Conservation (phyloP, 768 basidiomycete genomes). For the Amanita pseudoporphyria region DNA sequence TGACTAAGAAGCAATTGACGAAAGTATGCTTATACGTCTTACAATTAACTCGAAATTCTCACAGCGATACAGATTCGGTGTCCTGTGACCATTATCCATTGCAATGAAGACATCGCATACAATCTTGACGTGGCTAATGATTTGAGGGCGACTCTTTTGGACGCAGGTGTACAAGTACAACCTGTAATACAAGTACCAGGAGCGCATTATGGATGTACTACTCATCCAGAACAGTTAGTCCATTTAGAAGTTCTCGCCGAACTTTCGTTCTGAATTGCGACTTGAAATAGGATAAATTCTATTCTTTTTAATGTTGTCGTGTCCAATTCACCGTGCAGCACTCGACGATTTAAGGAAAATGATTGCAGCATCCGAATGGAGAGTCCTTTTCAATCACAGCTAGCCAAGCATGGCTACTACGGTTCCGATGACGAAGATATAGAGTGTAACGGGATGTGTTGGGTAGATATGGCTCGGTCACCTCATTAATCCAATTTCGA, state of each 20-base stretch:
- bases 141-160: slow-evolving; percentile 12
- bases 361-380: neutral
- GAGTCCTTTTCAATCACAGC: neutral
- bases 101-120: slow-evolving; percentile 22
- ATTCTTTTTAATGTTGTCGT: neutral
- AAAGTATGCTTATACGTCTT: slow-evolving; percentile 12
- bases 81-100: slow-evolving; percentile 22
- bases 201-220: slow-evolving; percentile 20
- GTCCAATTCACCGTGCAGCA: neutral
- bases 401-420: neutral
- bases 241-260: neutral
- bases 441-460: neutral
- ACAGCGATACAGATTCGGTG: slow-evolving; percentile 14
- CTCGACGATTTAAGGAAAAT: neutral
- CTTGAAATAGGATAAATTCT: neutral
- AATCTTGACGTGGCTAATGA: slow-evolving; percentile 14
- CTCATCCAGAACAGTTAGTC: slow-evolving; percentile 17
- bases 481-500: too few relatives aligned
- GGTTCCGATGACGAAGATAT: neutral
- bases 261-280: neutral
- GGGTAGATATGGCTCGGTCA: neutral
- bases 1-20: slow-evolving; percentile 9
- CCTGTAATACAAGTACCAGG: slow-evolving; percentile 16
- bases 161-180: slow-evolving; percentile 14
- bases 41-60: neutral